Evolutionary conservation across 208 protist species (phyloP), one percentile per base, ranked within the genome.

Genomic region (Leptomonas pyrrhocoris): DNA sequence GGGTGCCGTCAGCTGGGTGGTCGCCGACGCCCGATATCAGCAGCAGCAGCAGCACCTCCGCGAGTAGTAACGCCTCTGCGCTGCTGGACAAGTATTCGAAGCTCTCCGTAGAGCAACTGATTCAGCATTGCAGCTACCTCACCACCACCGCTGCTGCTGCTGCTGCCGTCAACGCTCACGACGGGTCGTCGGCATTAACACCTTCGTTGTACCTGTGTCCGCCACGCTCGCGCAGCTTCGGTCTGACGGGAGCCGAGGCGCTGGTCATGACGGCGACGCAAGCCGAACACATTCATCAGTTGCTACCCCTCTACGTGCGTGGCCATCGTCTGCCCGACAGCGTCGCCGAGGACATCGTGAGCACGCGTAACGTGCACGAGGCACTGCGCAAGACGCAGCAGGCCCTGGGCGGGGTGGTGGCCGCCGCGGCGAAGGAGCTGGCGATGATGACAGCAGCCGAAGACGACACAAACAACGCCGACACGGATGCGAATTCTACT

Each of bases 71-170:
- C 30, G 63, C 57, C 2, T 72, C 72, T 11, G 50, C 48, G 13
- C 53, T 92, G 18, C 71, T 81, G 34, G 83, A 89, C 45, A 94
- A 88, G 62, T 66, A 62, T 21, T 77, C 81, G 13, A 90, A 81
- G 69, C 46, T 90, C 30, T 31, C 58, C 0, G 16, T 78, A 1
- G 85, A 94, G 42, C 40, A 68, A 43, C 77, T 92, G 25, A 72
- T 87, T 34, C 68, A 79, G 57, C 81, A 94, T 64, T 74, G 91
- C 13, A 64, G 71, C 28, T 69, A 69, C 48, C 65, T 73, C 30
- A 38, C 49, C 25, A 16, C 56, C n/a, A 54, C 59, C 31, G 60
- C 15, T 50, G 30, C 66, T 21, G 30, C 11, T 11, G 31, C 23
- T 27, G n/a, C 13, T 15, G 25, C 8, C 18, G 34, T 25, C 0